Conservation (phyloP, 768 basidiomycete species). For the Gymnopilus dilepis region DNA sequence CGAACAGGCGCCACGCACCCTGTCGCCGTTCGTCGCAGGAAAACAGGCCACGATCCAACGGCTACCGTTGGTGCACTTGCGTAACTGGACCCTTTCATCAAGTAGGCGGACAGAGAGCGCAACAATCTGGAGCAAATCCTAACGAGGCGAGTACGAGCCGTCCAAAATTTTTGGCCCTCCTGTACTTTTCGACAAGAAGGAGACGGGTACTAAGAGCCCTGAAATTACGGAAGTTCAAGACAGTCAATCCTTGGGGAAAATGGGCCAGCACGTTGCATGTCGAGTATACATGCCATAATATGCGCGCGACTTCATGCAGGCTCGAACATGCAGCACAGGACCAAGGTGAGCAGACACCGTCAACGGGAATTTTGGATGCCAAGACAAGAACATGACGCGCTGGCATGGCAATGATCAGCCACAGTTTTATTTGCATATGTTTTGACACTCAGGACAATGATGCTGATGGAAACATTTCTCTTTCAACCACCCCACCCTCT, state of each 20-base stretch:
- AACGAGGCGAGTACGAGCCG: too few species aligned
- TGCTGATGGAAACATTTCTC: slow-evolving; percentile 28
- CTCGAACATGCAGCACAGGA: not conserved
- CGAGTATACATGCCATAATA: not conserved
- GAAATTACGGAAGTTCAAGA: not conserved
- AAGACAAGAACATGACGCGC: not conserved
- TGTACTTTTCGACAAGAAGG: not conserved
- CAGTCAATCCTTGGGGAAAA: too few species aligned
- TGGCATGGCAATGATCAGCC: slow-evolving; percentile 21
- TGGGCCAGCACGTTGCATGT: too few species aligned
- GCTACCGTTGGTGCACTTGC: too few species aligned
- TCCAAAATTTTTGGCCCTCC: not conserved
- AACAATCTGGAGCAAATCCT: not conserved
- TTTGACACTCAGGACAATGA: slow-evolving; percentile 29
- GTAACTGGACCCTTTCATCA: too few species aligned
- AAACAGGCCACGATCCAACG: too few species aligned
- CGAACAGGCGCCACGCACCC: too few species aligned
- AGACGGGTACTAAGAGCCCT: not conserved
- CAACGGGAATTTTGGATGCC: slow-evolving; percentile 3
- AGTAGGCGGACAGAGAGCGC: not conserved
- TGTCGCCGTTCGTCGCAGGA: too few species aligned
- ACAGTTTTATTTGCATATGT: slow-evolving; percentile 35
- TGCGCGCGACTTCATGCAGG: not conserved
- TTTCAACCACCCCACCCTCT: slow-evolving; percentile 16
- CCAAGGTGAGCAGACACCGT: slow-evolving; percentile 1